Conservation (phyloP, 805 yeast genomes). For the Candida railenensis region DNA sequence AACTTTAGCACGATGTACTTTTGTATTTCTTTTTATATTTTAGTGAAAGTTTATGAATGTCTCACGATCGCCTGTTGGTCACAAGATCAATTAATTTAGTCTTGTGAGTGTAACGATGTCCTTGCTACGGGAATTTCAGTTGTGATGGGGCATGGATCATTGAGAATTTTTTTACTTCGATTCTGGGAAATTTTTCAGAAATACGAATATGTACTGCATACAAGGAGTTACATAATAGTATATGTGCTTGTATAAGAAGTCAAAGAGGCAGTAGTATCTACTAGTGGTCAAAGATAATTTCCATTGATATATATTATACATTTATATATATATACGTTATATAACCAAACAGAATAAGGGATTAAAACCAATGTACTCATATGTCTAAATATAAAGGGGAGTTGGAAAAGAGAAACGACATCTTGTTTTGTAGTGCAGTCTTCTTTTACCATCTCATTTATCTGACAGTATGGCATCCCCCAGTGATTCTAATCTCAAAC, state of each 20-base stretch:
- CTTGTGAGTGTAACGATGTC: not conserved
- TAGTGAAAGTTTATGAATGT: not conserved
- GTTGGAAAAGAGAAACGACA: not conserved
- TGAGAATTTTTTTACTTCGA: not conserved
- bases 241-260: no score
- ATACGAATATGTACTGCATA: not conserved
- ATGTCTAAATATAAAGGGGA: not conserved
- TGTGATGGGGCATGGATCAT: no score
- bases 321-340: no score
- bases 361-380: not conserved
- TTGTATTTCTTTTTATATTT: not conserved
- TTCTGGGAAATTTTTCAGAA: not conserved
- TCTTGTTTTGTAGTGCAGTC: no score
- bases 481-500: constrained; percentile 10
- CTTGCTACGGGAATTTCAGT: not conserved
- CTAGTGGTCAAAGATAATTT: no score
- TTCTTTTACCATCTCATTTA: not conserved
- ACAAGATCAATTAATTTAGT: not conserved
- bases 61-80: not conserved
- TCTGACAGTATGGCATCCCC: constrained; percentile 17
- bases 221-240: not conserved
- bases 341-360: not conserved
- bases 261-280: no score
- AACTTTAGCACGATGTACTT: no score
- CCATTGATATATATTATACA: no score